Base-by-base conservation (phyloP, 116 monocot species). In the Papilionanthe hybrid region DNA sequence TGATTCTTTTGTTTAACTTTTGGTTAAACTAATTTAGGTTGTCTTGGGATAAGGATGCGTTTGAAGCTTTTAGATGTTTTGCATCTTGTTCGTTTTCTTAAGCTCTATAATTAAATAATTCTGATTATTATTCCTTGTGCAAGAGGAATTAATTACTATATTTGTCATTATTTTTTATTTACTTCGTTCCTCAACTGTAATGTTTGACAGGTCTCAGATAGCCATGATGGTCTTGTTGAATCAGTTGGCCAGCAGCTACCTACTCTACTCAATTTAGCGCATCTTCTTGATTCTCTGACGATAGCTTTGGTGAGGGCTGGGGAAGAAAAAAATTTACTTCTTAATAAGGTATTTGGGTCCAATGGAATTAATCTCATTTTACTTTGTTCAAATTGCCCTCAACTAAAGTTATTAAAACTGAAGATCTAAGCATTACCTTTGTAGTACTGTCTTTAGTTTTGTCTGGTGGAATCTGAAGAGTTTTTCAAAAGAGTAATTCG, bases 311-410 rank as follows among this genome's bases (percentile, higher is more conserved):
- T 90, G 79, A 94, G 82, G 78, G 81, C 89, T 68, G 83, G 87
- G 23, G 94, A 97, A 88, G 97, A 94, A 79, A 97, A 85, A 84
- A 87, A 87, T 49, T 78, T 90, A 72, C 84, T 97, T 78, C 88
- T 94, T 49, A 93, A 83, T 78, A 97, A 97, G 92, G 97, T 97
- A 90, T 17, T 45, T 20, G 55, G 30, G n/a, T 27, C 37, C 37
- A 37, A 0, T 32, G 32, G 32, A 69, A 5, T 69, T 69, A 13
- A 30, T 69, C 30, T 15, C 22, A 20, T 69, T 69, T 69, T 30
- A 69, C 17, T 68, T 37, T 69, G 32, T 69, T 69, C 69, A 69
- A 32, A 37, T 68, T 68, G 25, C 28, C 28, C 12, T 69, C 5
- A 63, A 23, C 23, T 22, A 32, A 37, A 7, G 30, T 68, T 25